These are phyloP conservation scores for Coemansia sp. DNA, from an alignment of 192 early-diverging fungal genomes.

Conservation along the genomic window DNA sequence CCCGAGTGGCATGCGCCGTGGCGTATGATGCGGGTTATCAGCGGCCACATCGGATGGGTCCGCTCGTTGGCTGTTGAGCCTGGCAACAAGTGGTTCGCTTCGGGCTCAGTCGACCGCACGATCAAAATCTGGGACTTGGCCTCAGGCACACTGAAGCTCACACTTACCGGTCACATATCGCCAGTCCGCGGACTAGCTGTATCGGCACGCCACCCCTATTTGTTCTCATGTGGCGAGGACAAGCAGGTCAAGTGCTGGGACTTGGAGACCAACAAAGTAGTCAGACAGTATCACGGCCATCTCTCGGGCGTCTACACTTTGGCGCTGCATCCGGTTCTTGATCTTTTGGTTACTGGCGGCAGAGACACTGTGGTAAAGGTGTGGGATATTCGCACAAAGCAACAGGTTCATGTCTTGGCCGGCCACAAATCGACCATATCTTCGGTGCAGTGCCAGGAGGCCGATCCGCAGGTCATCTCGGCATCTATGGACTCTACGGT, in stretches of 20 bases:
- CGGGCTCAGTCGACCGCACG: conserved; percentile 95
- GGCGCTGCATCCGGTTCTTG: conserved; percentile 91
- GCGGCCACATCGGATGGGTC: conserved; percentile 98
- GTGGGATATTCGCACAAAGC: conserved; percentile 99
- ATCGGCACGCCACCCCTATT: conserved; percentile 92
- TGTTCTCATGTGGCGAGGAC: conserved; percentile 98
- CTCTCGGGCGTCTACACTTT: conserved; percentile 92
- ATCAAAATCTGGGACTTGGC: conserved; percentile 99
- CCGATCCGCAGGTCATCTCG: conserved; percentile 96
- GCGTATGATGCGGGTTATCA: conserved; percentile 92
- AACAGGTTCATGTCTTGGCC: conserved; percentile 83
- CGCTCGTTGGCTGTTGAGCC: conserved; percentile 92
- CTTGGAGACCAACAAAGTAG: conserved; percentile 98
- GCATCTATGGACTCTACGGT: conserved; percentile 94
- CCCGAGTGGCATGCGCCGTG: conserved; percentile 99
- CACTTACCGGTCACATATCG: conserved; percentile 96
- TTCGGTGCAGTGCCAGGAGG: conserved; percentile 88
- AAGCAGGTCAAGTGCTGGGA: conserved; percentile 99
- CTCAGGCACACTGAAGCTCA: conserved; percentile 91
- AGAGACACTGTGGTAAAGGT: conserved; percentile 94
- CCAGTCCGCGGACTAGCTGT: conserved; percentile 94
- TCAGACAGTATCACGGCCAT: conserved; percentile 99
- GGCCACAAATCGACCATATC: conserved; percentile 90
- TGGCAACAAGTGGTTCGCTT: conserved; percentile 98
- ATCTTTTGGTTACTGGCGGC: conserved; percentile 92